These are phyloP conservation scores for Linum trigynum DNA, from an alignment of 345 rosid species.

Conservation along the genomic window DNA sequence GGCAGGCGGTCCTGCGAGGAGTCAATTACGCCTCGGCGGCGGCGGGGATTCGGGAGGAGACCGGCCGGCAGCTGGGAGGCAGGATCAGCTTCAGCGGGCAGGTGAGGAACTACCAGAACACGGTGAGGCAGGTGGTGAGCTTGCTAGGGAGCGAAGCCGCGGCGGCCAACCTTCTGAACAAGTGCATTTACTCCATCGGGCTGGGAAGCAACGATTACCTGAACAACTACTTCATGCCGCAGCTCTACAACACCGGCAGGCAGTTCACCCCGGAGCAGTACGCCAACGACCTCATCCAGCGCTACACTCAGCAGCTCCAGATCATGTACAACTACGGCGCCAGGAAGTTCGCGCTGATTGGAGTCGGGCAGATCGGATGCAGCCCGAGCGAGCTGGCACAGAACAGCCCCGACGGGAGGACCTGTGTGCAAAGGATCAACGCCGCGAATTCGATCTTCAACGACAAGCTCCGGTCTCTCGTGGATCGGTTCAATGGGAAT, in stretches of 20 bases:
- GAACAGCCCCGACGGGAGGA: background rate
- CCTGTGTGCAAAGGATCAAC: slow-evolving; percentile 1
- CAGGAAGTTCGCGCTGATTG: background rate
- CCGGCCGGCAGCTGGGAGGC: slow-evolving; percentile 14
- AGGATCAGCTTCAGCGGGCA: background rate
- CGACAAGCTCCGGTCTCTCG: background rate
- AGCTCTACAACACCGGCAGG: background rate
- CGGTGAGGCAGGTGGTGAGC: background rate
- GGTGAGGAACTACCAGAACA: background rate
- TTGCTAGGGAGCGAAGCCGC: background rate
- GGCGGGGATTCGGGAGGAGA: slow-evolving; percentile 38
- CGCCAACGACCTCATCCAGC: background rate
- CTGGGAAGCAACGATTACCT: slow-evolving; percentile 6
- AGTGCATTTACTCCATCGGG: slow-evolving; percentile 2
- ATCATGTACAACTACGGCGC: slow-evolving; percentile 3
- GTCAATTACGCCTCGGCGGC: slow-evolving; percentile 45
- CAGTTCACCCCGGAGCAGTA: background rate
- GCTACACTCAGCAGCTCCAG: slow-evolving; percentile 6
- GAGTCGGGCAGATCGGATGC: background rate
- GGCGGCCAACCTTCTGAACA: background rate
- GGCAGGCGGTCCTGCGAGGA: slow-evolving; percentile 16
- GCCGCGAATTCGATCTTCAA: background rate
- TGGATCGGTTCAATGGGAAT: background rate
- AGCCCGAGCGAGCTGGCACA: background rate
- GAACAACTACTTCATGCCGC: slow-evolving; percentile 6